These are phyloP conservation scores for Raffaelea ambrosiae DNA, from an alignment of 2,329 filamentous ascomycete genomes.

Conservation along the genomic window DNA sequence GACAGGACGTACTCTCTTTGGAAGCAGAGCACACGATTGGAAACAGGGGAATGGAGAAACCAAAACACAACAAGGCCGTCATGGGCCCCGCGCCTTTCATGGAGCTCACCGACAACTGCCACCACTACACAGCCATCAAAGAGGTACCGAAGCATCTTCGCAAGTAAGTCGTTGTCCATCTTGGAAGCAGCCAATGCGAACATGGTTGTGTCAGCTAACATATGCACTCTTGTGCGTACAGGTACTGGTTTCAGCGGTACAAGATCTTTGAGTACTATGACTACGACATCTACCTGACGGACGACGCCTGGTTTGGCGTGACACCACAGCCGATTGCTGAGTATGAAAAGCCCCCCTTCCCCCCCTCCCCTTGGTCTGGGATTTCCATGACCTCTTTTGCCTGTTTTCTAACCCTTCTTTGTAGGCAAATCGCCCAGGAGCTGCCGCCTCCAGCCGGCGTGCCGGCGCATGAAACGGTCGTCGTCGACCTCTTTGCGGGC, in stretches of 20 bases:
- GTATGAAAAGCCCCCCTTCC: conserved; percentile 45
- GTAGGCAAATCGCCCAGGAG: conserved; percentile 66
- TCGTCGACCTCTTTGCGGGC: conserved; percentile 87
- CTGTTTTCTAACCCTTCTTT: neutral
- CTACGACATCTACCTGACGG: conserved; percentile 80
- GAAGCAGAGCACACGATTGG: too few relatives aligned
- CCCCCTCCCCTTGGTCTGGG: neutral
- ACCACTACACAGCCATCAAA: conserved; percentile 62
- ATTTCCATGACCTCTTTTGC: neutral
- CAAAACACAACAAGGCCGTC: neutral
- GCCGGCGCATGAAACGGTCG: conserved; percentile 35
- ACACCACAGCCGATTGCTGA: conserved; percentile 86
- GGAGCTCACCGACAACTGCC: conserved; percentile 53
- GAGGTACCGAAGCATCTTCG: conserved; percentile 77
- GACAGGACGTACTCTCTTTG: too few relatives aligned
- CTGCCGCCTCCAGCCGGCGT: conserved; percentile 46
- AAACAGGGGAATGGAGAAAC: neutral
- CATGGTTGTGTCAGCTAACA: too few relatives aligned
- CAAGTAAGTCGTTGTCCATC: conserved; percentile 61
- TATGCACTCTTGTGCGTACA: conserved; percentile 32
- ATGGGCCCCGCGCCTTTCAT: conserved; percentile 35
- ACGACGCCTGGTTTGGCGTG: conserved; percentile 93
- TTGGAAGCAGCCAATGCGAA: too few relatives aligned
- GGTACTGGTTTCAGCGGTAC: conserved; percentile 86
- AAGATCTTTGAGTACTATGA: conserved; percentile 84